Base-by-base conservation (phyloP, 192 early-diverging fungal species). In the Coemansia sp. region DNA sequence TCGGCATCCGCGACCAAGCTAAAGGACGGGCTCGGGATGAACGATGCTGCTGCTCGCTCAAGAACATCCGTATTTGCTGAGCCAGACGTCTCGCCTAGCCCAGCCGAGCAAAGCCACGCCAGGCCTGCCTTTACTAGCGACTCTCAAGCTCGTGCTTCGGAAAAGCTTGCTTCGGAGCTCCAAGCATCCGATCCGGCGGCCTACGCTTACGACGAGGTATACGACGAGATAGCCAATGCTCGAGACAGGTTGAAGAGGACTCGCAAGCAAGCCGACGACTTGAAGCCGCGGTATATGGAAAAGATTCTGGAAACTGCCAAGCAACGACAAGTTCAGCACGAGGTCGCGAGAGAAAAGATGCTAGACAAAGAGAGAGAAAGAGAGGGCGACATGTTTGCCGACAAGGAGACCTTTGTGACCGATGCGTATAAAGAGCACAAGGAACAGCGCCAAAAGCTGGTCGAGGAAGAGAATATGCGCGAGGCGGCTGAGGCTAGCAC, bases 351-450 rank as follows among this genome's bases (percentile, higher is more conserved):
- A 32, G 79, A 82, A 46, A 46, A 60, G 59, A 40, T 82, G 25
- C 24, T 76, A 38, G 74, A 53, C 17, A 82, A 82, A 62, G 64
- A 72, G 67, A 62, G 79, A 20, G 64, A 73, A 32, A 31, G 64
- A 0, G 79, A 82, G 40, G 79, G 74, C 6, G 74, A 73, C 15
- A 20, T 54, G 67, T 76, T 53, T 57, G 74, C 64, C 0, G 74
- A 82, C 62, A 82, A 76, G 45, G 79, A 76, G 64, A 59, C 56
- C 3, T 69, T 82, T 59, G 74, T 82, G 9, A 82, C 79, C 0
- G 25, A 60, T 15, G 74, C 60, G 32, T 82, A 82, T 37, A 70
- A 61, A 60, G 74, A 76, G 46, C 63, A 67, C 17, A 82, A 82
- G 64, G 79, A 82, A 37, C 66, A 73, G 65, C 59, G 74, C 0